These are phyloP conservation scores for Cytospora piceicola DNA, from an alignment of 2,329 filamentous ascomycete species.

Conservation along the genomic window DNA sequence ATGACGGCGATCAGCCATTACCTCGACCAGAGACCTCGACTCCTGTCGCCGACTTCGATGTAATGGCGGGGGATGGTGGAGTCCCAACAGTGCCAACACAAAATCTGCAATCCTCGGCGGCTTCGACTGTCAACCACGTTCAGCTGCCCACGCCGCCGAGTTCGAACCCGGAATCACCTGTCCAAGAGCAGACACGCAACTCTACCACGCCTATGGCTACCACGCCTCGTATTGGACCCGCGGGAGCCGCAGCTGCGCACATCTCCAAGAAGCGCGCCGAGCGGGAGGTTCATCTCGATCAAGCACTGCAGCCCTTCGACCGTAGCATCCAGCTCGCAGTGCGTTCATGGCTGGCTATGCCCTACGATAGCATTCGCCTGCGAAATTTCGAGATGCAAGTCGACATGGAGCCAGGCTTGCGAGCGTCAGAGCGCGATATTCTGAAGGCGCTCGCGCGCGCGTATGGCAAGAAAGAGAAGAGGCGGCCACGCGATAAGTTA, in stretches of 20 bases:
- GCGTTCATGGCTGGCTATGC: conserved; percentile 49
- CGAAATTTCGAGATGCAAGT: conserved; percentile 55
- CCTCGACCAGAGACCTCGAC: conserved; percentile 2
- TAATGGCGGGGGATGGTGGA: background rate
- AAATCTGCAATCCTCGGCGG: conserved; percentile 8
- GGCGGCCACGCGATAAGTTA: conserved; percentile 81
- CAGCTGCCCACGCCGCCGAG: conserved; percentile 2
- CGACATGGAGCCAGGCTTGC: conserved; percentile 43
- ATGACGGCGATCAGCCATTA: conserved; percentile 23
- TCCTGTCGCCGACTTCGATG: background rate
- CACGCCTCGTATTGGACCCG: background rate
- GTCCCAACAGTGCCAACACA: background rate
- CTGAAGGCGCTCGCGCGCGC: conserved; percentile 56
- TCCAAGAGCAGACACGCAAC: background rate
- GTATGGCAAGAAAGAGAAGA: conserved; percentile 68
- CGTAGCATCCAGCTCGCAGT: conserved; percentile 49
- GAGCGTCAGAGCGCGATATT: conserved; percentile 44
- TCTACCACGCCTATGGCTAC: conserved; percentile 15
- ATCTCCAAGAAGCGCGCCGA: conserved; percentile 19
- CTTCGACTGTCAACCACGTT: conserved; percentile 8
- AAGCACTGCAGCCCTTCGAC: conserved; percentile 45
- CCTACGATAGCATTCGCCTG: conserved; percentile 54
- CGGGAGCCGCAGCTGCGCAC: background rate
- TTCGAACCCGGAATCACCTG: background rate
- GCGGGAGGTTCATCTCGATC: conserved; percentile 37